phyloP scores from a whole-genome alignment of 768 basidiomycete species.

The Suillus subaureus region DNA sequence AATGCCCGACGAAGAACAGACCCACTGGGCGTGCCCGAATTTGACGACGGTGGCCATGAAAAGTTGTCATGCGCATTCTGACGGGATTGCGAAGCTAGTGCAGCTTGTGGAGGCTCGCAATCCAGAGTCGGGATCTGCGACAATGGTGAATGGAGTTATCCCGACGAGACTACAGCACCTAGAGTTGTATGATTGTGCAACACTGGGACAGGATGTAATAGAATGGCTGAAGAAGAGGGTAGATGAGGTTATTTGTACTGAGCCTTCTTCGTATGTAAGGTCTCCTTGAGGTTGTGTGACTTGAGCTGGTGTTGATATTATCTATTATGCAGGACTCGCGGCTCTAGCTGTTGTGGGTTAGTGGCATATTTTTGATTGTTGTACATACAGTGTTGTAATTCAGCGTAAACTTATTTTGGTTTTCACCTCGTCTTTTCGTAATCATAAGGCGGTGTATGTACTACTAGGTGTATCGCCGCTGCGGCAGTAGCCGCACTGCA shows the following conservation, averaged over 20 bases:
- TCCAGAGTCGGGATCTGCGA: constrained; percentile 44
- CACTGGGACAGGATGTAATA: constrained; percentile 68
- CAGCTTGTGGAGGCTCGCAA: constrained; percentile 74
- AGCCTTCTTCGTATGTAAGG: constrained; percentile 53
- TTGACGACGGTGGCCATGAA: constrained; percentile 62
- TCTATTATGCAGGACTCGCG: constrained; percentile 6
- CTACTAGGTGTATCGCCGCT: too few species aligned
- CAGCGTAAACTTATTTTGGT: constrained; percentile 4
- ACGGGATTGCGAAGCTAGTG: constrained; percentile 68
- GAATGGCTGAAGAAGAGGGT: constrained; percentile 66
- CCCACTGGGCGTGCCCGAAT: constrained; percentile 65
- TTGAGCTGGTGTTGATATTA: constrained; percentile 2
- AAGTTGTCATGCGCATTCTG: constrained; percentile 64
- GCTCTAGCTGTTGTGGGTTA: constrained; percentile 11
- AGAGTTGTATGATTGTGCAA: constrained; percentile 69
- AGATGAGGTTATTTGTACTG: constrained; percentile 62
- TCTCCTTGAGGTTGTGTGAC: constrained; percentile 23
- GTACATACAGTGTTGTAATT: constrained; percentile 4
- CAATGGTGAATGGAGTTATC: constrained; percentile 46
- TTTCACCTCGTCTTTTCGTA: neutral
- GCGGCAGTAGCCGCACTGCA: neutral
- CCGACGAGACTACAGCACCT: constrained; percentile 57
- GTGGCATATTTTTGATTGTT: constrained; percentile 12
- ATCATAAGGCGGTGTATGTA: too few species aligned
- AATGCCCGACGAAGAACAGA: constrained; percentile 59